These are phyloP conservation scores for Fonsecaea multimorphosa DNA, from an alignment of 2,329 filamentous ascomycete genomes.

Conservation along the genomic window DNA sequence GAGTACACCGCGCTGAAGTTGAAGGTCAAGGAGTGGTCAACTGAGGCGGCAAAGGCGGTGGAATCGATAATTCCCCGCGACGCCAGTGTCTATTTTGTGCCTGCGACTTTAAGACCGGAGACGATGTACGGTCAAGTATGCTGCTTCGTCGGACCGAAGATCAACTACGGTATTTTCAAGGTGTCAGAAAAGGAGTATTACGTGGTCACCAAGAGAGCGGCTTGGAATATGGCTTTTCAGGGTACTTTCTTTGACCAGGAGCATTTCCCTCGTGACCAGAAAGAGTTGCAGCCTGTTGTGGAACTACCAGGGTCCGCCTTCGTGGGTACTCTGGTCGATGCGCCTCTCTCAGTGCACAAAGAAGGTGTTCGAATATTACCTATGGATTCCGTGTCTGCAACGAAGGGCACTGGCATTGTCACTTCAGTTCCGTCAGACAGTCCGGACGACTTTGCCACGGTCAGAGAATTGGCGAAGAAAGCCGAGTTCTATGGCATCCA, in stretches of 20 bases:
- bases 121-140: slow-evolving; percentile 99
- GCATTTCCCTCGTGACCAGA: slow-evolving; percentile 64
- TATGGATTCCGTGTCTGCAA: slow-evolving; percentile 90
- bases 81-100: slow-evolving; percentile 84
- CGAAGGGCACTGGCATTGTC: slow-evolving; percentile 95
- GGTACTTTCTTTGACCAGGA: slow-evolving; percentile 70
- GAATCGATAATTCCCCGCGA: slow-evolving; percentile 78
- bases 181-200: slow-evolving; percentile 74
- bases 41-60: slow-evolving; percentile 72
- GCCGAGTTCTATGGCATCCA: slow-evolving; percentile 94
- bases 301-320: slow-evolving; percentile 79
- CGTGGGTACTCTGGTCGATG: slow-evolving; percentile 86
- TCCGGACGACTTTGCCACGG: slow-evolving; percentile 91
- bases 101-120: slow-evolving; percentile 90
- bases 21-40: slow-evolving; percentile 86
- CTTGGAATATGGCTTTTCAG: slow-evolving; percentile 96
- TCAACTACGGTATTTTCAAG: slow-evolving; percentile 86
- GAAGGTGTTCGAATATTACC: slow-evolving; percentile 86
- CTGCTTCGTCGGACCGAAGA: slow-evolving; percentile 90
- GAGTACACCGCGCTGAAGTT: slow-evolving; percentile 94
- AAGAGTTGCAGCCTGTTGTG: slow-evolving; percentile 73
- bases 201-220: slow-evolving; percentile 79
- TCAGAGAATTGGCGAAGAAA: slow-evolving; percentile 89
- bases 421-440: slow-evolving; percentile 95
- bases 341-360: slow-evolving; percentile 84